Evolutionary conservation across 202 grass and related monocot genomes (phyloP).

Genomic region (Zizania palustris): DNA sequence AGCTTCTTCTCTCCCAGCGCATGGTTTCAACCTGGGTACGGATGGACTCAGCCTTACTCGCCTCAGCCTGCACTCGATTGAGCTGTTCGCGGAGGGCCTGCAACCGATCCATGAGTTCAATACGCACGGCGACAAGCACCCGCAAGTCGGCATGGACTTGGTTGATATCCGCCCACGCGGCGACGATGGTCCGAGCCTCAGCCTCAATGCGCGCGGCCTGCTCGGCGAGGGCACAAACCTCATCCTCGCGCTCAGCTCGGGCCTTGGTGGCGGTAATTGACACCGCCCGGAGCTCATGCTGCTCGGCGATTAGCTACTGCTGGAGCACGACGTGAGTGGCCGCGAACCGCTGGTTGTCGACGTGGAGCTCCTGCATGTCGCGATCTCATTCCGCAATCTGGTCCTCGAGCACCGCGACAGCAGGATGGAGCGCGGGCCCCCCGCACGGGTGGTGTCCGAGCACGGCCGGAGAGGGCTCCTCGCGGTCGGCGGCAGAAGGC

Average conservation of each 20-base stretch:
- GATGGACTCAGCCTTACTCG: constrained; percentile 41
- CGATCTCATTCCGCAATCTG: constrained; percentile 53
- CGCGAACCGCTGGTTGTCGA: constrained; percentile 92
- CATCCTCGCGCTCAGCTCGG: constrained; percentile 49
- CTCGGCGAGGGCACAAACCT: constrained; percentile 54
- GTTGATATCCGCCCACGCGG: constrained; percentile 50
- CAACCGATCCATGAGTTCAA: constrained; percentile 56
- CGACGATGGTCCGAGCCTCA: constrained; percentile 52
- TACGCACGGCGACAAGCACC: constrained; percentile 45
- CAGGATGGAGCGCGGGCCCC: not conserved
- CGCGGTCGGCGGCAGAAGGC: not conserved
- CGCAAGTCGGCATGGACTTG: constrained; percentile 61
- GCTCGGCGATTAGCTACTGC: constrained; percentile 67
- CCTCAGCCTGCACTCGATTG: constrained; percentile 44
- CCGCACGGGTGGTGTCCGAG: constrained; percentile 35
- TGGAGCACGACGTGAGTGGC: constrained; percentile 87
- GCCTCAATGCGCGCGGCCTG: constrained; percentile 63
- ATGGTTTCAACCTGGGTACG: constrained; percentile 71
- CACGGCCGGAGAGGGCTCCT: constrained; percentile 22
- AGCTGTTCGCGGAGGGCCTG: constrained; percentile 54
- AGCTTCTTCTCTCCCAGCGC: constrained; percentile 75
- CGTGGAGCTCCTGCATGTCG: constrained; percentile 73
- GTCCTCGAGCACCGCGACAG: constrained; percentile 56
- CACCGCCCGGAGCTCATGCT: constrained; percentile 70
- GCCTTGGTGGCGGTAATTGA: constrained; percentile 48